A percentile compares a stretch with the other conserved stretches of the same genome.
Conservation (phyloP, 805 yeast genomes). For the Debaryomyces prosopidis region DNA sequence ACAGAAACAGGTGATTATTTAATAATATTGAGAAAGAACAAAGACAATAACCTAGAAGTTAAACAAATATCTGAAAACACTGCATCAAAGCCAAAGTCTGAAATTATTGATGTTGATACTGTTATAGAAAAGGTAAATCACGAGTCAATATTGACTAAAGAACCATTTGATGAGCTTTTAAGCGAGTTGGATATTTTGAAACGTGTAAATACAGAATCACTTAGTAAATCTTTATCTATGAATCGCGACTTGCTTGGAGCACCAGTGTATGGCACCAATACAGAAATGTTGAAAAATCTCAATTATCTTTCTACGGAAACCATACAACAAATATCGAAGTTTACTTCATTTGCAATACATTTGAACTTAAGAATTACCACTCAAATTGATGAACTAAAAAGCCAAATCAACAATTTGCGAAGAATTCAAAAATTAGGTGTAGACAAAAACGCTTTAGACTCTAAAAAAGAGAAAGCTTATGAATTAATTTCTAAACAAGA, state of each 20-base stretch:
- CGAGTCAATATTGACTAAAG: constrained; percentile 8
- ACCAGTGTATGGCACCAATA: neutral
- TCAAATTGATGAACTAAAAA: constrained; percentile 25
- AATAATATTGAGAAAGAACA: constrained; percentile 13
- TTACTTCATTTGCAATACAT: constrained; percentile 18
- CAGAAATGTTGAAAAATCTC: constrained; percentile 6
- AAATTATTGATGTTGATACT: neutral
- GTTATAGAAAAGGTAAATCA: neutral
- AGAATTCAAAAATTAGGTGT: neutral
- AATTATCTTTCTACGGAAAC: constrained; percentile 20
- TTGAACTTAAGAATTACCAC: constrained; percentile 17
- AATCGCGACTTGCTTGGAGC: neutral
- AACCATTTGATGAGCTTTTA: constrained; percentile 19
- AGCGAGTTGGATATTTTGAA: constrained; percentile 12
- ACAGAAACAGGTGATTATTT: constrained; percentile 30
- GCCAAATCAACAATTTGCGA: constrained; percentile 13
- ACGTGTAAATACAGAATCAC: neutral
- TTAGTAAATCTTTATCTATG: neutral
- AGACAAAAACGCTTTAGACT: neutral
- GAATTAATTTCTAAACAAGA: constrained; percentile 20
- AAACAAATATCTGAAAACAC: constrained; percentile 10
- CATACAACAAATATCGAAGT: constrained; percentile 12
- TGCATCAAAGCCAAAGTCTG: neutral
- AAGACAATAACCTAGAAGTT: constrained; percentile 12
- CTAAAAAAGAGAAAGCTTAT: constrained; percentile 11